Base-by-base conservation (phyloP, 2,329 filamentous ascomycete genomes). In the Nigrospora oryzae region DNA sequence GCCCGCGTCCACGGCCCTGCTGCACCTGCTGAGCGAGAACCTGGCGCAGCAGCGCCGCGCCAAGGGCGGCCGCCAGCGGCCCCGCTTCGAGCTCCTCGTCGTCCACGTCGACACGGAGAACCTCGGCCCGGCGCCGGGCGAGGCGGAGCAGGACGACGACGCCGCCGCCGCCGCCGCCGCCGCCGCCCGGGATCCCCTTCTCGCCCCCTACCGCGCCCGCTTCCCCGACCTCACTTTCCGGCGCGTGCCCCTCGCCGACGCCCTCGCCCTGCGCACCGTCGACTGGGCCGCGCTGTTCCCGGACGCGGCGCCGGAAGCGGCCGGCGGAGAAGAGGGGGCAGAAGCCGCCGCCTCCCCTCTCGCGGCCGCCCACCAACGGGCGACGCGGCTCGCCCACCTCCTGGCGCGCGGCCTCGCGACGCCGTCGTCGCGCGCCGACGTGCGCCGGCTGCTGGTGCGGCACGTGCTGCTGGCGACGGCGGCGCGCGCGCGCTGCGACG, bases 21-120 rank as follows among this genome's bases (percentile, higher is more conserved):
- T 95, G 30, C 78, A 91, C 55, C 73, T 95, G 17, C 69, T 97
- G 44, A 77, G 87, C 61, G 68, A 75, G 48, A 86, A 89, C 57
- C 70, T 86, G 38, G 70, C 77, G 51, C 75, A 74, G 44, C 84
- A 91, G 60, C 69, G 80, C 53, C 77, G 79, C 5, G 75, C 16
- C 31, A 43, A 43, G 81, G 42, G 68, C 78, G 5, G 77, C 80
- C 15, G 73, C 77, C 36, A 33, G 23, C 47, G 48, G 14, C 39
- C 43, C 5, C 48, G 49, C 0, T 95, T 87, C 59, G 77, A 83
- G 39, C 67, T 95, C 34, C 67, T 76, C 46, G 71, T 83, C 13
- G 66, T 81, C 32, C 74, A 82, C 46, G 62, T 81, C 31, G 71
- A 77, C 52, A 70, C 64, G 2, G 61, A 67, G 54, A 42, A 36